Evolutionary conservation across 1,139 yeast species (phyloP).

Genomic region (Candida neerlandica): DNA sequence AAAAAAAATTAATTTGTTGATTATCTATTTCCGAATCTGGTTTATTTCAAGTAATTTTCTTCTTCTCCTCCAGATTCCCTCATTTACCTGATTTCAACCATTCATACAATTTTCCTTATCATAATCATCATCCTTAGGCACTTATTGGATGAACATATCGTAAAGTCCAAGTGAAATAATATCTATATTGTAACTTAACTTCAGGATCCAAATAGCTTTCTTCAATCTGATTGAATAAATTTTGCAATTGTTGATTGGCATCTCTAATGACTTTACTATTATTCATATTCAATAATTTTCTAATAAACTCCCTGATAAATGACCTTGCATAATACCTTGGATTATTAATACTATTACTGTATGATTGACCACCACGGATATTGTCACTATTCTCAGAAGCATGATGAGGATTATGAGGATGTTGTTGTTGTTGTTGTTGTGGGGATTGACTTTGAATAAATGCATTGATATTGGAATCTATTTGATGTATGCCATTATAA

Average conservation of each 20-base stretch:
- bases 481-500: conserved; percentile 18
- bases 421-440: neutral
- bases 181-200: conserved; percentile 20
- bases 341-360: neutral
- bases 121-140: neutral
- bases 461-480: neutral
- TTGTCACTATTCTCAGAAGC: neutral
- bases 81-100: too few relatives aligned
- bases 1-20: neutral
- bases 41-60: too few relatives aligned
- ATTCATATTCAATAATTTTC: conserved; percentile 23
- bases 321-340: conserved; percentile 19
- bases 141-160: conserved; percentile 8
- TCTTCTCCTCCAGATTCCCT: too few relatives aligned
- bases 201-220: conserved; percentile 26
- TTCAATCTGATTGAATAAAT: conserved; percentile 25
- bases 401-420: neutral
- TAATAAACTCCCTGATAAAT: conserved; percentile 23
- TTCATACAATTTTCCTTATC: too few relatives aligned
- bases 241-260: conserved; percentile 21
- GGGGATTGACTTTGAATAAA: neutral
- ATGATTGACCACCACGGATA: neutral
- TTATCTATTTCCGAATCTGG: too few relatives aligned
- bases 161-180: conserved; percentile 17
- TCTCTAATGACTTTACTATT: conserved; percentile 15